Percentiles rank a stretch among this genome's conserved stretches.
These are phyloP conservation scores for Protostelium mycophagum DNA, from an alignment of 78 protist genomes.

Conservation along the genomic window DNA sequence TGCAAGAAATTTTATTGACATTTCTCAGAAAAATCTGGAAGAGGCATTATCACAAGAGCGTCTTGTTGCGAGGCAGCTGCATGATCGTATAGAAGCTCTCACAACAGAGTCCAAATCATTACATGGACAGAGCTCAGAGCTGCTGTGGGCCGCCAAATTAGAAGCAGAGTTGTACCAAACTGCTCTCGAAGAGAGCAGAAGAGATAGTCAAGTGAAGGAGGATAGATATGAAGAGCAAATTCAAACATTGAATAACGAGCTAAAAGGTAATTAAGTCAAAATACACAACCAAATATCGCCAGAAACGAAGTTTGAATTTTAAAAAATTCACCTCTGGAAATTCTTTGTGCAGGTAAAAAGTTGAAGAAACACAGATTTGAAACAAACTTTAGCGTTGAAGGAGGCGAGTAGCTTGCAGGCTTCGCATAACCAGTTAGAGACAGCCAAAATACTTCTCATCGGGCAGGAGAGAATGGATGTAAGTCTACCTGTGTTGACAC, in stretches of 20 bases:
- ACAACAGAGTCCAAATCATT: background rate
- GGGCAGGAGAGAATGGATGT: background rate
- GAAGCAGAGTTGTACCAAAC: background rate
- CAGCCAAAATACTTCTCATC: background rate
- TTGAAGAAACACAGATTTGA: background rate
- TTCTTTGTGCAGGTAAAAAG: background rate
- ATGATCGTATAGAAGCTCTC: background rate
- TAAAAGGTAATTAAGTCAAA: background rate
- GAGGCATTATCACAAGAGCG: background rate
- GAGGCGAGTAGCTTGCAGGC: background rate
- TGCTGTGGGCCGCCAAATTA: background rate
- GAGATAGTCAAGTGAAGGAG: background rate
- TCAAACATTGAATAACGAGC: background rate
- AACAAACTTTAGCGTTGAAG: background rate
- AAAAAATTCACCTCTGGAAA: too few relatives aligned
- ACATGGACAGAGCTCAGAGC: background rate
- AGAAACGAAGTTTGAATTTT: background rate
- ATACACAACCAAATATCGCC: background rate
- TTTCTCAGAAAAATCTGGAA: background rate
- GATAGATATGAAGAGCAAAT: background rate
- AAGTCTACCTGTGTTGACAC: background rate
- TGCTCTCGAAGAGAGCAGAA: background rate
- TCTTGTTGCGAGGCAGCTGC: background rate
- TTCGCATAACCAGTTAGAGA: background rate
- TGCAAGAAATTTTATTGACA: background rate